Evolutionary conservation across 1,284 basidiomycete species (phyloP).

Genomic region (Trametes versicolor): DNA sequence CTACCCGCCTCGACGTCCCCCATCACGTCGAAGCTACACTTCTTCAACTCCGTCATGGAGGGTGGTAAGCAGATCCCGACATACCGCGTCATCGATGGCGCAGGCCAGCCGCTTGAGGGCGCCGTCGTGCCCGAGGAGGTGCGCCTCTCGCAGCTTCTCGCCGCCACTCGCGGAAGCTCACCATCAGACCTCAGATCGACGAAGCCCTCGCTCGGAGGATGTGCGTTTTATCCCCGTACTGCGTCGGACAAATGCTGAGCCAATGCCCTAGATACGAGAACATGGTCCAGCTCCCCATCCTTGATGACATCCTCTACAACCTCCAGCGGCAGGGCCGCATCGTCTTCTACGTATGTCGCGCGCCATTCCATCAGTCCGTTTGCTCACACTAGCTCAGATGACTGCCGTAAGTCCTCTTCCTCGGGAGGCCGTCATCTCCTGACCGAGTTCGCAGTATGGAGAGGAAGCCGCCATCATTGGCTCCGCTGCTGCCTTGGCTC

Average conservation of each 20-base stretch:
- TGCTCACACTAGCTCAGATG: constrained; percentile 24
- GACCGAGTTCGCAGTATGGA: constrained; percentile 67
- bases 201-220: constrained; percentile 76
- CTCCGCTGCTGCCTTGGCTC: constrained; percentile 84
- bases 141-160: constrained; percentile 26
- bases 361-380: neutral
- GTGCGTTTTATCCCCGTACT: constrained; percentile 49
- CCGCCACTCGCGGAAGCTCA: constrained; percentile 3
- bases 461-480: constrained; percentile 95
- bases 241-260: constrained; percentile 9
- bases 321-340: constrained; percentile 95
- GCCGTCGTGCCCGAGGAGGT: constrained; percentile 82
- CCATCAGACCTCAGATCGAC: constrained; percentile 63
- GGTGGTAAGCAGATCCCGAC: constrained; percentile 77
- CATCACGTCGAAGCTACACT: constrained; percentile 72
- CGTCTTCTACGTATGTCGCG: constrained; percentile 84
- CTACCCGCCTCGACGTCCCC: constrained; percentile 73
- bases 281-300: constrained; percentile 86
- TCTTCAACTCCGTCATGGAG: constrained; percentile 79
- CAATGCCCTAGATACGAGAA: constrained; percentile 68
- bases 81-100: constrained; percentile 83
- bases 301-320: constrained; percentile 92
- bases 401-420: constrained; percentile 29
- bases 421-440: constrained; percentile 15
- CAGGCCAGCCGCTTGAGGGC: constrained; percentile 76